Evolutionary conservation across 2,329 filamentous ascomycete species (phyloP).

Genomic region (Xenosphaeropsis pyriputrescens): DNA sequence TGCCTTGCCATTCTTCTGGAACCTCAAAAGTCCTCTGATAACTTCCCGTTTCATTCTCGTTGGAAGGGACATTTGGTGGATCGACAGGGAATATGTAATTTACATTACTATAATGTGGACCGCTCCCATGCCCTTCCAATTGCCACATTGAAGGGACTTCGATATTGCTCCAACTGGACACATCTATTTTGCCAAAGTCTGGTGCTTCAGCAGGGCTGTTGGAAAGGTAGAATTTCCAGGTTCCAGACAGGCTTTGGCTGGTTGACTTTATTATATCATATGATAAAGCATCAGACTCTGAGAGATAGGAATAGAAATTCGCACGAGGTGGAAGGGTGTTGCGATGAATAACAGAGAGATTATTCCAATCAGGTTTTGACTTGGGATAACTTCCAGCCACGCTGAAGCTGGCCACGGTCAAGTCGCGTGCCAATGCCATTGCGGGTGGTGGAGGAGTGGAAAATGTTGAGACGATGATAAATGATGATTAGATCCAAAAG

Average conservation of each 20-base stretch:
- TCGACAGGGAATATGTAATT: slow-evolving; percentile 36
- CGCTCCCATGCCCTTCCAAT: slow-evolving; percentile 36
- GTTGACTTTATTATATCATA: slow-evolving; percentile 23
- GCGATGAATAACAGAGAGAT: slow-evolving; percentile 41
- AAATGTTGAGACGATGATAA: too few relatives aligned
- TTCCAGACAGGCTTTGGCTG: slow-evolving; percentile 16
- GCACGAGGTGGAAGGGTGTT: slow-evolving; percentile 42
- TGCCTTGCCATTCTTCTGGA: slow-evolving; percentile 21
- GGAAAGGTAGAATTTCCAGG: slow-evolving; percentile 13
- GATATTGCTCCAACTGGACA: slow-evolving; percentile 28
- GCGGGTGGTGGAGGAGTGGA: background rate
- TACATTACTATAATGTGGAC: slow-evolving; percentile 36
- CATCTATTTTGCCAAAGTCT: slow-evolving; percentile 9
- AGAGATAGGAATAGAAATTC: slow-evolving; percentile 37
- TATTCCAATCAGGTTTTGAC: slow-evolving; percentile 41
- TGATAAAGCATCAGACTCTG: slow-evolving; percentile 30
- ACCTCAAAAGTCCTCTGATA: slow-evolving; percentile 33
- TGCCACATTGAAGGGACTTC: slow-evolving; percentile 40
- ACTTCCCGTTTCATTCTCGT: slow-evolving; percentile 35
- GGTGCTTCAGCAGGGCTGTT: slow-evolving; percentile 14
- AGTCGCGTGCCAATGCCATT: background rate
- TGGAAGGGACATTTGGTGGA: slow-evolving; percentile 33
- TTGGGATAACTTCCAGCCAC: slow-evolving; percentile 11
- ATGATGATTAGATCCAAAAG: too few relatives aligned
- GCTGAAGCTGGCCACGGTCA: background rate